These are phyloP conservation scores for Apophysomyces elegans DNA, from an alignment of 371 early-diverging fungal genomes.

Conservation along the genomic window DNA sequence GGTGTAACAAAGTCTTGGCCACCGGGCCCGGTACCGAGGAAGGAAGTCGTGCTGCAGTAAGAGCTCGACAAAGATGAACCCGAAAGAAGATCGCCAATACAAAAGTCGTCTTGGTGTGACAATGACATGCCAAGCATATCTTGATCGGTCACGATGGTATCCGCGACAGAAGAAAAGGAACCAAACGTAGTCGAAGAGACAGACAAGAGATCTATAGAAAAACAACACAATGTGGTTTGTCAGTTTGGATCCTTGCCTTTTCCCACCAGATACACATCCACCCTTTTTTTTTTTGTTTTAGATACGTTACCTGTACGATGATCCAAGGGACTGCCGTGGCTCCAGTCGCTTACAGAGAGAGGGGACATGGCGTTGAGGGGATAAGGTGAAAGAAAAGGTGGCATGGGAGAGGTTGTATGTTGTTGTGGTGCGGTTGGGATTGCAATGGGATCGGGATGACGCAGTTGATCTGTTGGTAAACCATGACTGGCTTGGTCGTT, in stretches of 20 bases:
- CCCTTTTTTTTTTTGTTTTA: background rate
- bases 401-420: background rate
- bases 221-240: background rate
- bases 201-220: background rate
- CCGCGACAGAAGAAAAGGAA: background rate
- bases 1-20: conserved; percentile 13
- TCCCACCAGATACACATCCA: no score
- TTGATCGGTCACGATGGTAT: conserved; percentile 1
- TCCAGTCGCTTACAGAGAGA: conserved; percentile 7
- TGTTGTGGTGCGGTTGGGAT: conserved; percentile 1
- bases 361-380: conserved; percentile 6
- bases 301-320: conserved; percentile 1
- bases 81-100: background rate
- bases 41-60: conserved; percentile 2
- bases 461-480: conserved; percentile 1
- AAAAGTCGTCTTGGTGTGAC: conserved; percentile 1
- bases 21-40: background rate
- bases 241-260: no score
- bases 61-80: background rate
- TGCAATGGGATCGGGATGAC: background rate
- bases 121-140: conserved; percentile 5
- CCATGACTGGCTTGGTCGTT: background rate
- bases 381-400: background rate
- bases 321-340: background rate
- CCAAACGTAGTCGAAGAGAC: background rate